Evolutionary conservation across 257 asterid genomes (phyloP).

Genomic region (Handroanthus guayacan): DNA sequence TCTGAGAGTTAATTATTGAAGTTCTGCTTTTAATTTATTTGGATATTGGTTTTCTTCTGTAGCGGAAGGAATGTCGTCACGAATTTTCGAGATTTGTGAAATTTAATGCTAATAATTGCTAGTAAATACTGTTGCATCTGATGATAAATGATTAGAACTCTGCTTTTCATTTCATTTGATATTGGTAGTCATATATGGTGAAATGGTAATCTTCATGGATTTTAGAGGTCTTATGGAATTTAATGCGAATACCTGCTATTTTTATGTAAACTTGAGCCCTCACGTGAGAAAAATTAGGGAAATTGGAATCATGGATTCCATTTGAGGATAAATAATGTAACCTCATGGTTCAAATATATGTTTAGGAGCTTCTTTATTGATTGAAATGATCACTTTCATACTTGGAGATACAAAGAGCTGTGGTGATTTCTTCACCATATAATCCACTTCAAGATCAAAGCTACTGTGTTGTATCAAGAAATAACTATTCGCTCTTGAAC

Average conservation of each 20-base stretch:
- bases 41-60: not conserved
- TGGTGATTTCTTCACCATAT: not conserved
- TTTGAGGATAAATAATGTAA: not conserved
- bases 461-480: not conserved
- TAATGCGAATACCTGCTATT: not conserved
- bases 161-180: not conserved
- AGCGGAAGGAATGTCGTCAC: slow-evolving; percentile 1
- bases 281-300: not conserved
- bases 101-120: not conserved
- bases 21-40: not conserved
- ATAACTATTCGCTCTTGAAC: slow-evolving; percentile 15
- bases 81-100: slow-evolving; percentile 17
- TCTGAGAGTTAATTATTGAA: slow-evolving; percentile 17
- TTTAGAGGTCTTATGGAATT: slow-evolving; percentile 15
- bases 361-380: slow-evolving; percentile 17
- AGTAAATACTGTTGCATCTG: not conserved
- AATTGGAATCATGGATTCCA: not conserved
- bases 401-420: not conserved
- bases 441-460: not conserved
- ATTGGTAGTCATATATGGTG: not conserved
- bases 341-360: not conserved
- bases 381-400: not conserved
- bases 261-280: slow-evolving; percentile 10
- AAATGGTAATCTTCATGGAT: slow-evolving; percentile 4
- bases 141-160: not conserved